A percentile compares a stretch with the other conserved stretches of the same genome.
phyloP scores from a whole-genome alignment of 164 flowering plant genomes.

The Berberis vulgaris region DNA sequence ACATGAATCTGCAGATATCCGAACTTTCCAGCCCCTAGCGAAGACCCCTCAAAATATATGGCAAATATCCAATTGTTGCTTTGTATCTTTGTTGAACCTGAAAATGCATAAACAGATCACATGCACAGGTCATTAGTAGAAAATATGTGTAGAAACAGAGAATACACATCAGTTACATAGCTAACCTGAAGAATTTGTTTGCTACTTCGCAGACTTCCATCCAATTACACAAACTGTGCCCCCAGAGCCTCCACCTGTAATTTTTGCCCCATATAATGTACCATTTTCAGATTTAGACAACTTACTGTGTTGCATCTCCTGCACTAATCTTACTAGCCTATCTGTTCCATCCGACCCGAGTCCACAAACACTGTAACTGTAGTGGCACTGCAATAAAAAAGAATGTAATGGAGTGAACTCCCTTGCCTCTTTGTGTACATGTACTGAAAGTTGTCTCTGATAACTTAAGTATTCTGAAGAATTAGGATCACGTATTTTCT shows the following conservation, averaged over 20 bases:
- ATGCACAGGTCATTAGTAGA: not conserved
- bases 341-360: slow-evolving; percentile 98
- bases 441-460: too few relatives aligned
- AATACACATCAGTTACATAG: not conserved
- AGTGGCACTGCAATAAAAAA: slow-evolving; percentile 70
- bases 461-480: too few relatives aligned
- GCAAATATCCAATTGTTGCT: slow-evolving; percentile 75
- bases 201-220: slow-evolving; percentile 59
- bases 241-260: slow-evolving; percentile 98
- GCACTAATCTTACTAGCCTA: slow-evolving; percentile 81
- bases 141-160: not conserved
- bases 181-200: slow-evolving; percentile 74
- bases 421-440: too few relatives aligned
- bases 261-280: slow-evolving; percentile 86
- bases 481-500: too few relatives aligned
- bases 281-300: slow-evolving; percentile 49
- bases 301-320: slow-evolving; percentile 74
- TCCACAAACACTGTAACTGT: slow-evolving; percentile 87
- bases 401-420: not conserved
- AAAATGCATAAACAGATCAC: not conserved
- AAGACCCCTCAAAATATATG: slow-evolving; percentile 85
- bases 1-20: slow-evolving; percentile 76
- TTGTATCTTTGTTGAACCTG: slow-evolving; percentile 88
- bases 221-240: slow-evolving; percentile 90
- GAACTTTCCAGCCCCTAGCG: slow-evolving; percentile 94